Conservation (phyloP, 257 asterid species). For the Jasminum sambac region DNA sequence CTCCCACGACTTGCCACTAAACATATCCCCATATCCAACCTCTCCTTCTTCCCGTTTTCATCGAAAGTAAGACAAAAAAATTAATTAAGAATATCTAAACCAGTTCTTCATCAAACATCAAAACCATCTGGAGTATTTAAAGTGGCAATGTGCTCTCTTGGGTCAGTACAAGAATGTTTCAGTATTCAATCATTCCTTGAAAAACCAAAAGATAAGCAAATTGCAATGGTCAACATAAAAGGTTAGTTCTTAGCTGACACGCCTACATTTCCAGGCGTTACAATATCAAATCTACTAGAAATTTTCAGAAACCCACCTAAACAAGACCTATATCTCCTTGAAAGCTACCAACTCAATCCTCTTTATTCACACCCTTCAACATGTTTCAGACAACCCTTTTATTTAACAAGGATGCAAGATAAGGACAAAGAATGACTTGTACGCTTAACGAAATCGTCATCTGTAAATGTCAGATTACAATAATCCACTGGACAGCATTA, state of each 20-base stretch:
- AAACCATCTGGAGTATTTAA: too few relatives aligned
- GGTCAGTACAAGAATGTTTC: background rate
- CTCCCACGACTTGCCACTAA: too few relatives aligned
- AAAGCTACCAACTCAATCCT: slow-evolving; percentile 1
- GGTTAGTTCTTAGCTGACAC: too few relatives aligned
- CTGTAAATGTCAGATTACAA: slow-evolving; percentile 12
- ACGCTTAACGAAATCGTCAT: background rate
- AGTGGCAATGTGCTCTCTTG: background rate
- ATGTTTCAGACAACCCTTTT: slow-evolving; percentile 2
- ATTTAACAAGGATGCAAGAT: slow-evolving; percentile 1
- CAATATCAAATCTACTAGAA: too few relatives aligned
- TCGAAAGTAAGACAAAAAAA: too few relatives aligned
- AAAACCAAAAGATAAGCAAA: background rate
- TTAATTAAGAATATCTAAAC: too few relatives aligned
- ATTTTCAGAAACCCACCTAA: too few relatives aligned
- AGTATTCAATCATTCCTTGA: background rate
- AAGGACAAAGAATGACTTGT: slow-evolving; percentile 10
- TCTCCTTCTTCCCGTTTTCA: too few relatives aligned
- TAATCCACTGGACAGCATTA: slow-evolving; percentile 15
- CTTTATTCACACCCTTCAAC: background rate
- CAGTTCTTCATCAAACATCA: too few relatives aligned
- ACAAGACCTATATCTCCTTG: background rate
- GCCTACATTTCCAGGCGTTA: too few relatives aligned
- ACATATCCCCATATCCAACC: too few relatives aligned
- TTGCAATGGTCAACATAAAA: too few relatives aligned